These are phyloP conservation scores for Macrolepiota fuliginosa DNA, from an alignment of 768 basidiomycete genomes.

Conservation along the genomic window DNA sequence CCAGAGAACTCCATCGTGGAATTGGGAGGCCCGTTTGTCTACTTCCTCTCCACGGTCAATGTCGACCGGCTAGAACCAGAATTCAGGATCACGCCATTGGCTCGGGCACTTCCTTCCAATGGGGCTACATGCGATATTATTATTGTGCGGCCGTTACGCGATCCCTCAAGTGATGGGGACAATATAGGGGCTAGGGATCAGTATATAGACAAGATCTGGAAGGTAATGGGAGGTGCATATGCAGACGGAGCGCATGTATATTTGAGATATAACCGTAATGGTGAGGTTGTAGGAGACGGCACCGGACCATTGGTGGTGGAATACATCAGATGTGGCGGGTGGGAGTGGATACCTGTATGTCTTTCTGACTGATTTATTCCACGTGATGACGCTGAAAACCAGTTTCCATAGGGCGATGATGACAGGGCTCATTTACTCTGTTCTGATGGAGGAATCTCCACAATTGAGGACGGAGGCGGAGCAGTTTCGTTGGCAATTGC, in stretches of 20 bases:
- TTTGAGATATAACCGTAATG: slow-evolving; percentile 49
- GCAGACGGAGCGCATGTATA: slow-evolving; percentile 69
- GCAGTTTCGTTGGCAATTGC: slow-evolving; percentile 27
- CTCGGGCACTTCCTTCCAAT: slow-evolving; percentile 41
- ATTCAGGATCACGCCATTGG: slow-evolving; percentile 75
- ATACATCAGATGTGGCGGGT: slow-evolving; percentile 73
- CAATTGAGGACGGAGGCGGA: slow-evolving; percentile 59
- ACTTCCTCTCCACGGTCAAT: slow-evolving; percentile 81
- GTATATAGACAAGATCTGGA: slow-evolving; percentile 54
- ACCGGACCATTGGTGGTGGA: slow-evolving; percentile 64
- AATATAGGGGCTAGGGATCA: slow-evolving; percentile 37
- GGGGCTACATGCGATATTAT: slow-evolving; percentile 67
- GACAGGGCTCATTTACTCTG: slow-evolving; percentile 77
- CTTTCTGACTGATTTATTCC: slow-evolving; percentile 4
- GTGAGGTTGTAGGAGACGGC: slow-evolving; percentile 37
- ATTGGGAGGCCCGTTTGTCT: slow-evolving; percentile 77
- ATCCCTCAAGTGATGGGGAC: slow-evolving; percentile 44
- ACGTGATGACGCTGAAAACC: neutral
- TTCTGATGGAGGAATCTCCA: slow-evolving; percentile 71
- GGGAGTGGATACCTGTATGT: slow-evolving; percentile 83
- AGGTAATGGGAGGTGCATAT: slow-evolving; percentile 70
- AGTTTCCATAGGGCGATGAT: slow-evolving; percentile 43
- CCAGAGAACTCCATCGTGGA: slow-evolving; percentile 36
- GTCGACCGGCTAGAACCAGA: slow-evolving; percentile 83
- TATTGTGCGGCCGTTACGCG: slow-evolving; percentile 68